Evolutionary conservation across 2,329 filamentous ascomycete genomes (phyloP).

Genomic region (Neofusicoccum ribis): DNA sequence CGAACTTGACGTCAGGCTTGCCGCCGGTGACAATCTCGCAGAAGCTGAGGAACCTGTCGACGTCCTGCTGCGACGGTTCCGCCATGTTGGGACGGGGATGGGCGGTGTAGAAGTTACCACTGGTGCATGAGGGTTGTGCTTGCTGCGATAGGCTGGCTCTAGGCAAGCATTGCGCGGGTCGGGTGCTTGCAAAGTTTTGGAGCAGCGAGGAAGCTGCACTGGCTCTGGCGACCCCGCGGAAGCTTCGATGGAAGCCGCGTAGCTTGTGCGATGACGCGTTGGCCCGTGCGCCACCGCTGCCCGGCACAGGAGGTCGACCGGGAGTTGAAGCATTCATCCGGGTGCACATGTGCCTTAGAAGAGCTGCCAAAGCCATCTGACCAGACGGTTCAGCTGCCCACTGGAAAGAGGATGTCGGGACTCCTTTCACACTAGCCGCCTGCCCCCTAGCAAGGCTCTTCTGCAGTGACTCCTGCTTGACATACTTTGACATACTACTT

Average conservation of each 20-base stretch:
- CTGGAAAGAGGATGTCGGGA: no score
- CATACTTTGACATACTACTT: no score
- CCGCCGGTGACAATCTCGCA: not conserved
- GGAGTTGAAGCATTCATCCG: no score
- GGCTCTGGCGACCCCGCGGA: not conserved
- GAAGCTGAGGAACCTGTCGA: constrained; percentile 5
- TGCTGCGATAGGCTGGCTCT: not conserved
- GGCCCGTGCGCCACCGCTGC: not conserved
- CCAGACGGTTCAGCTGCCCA: no score
- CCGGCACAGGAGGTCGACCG: no score
- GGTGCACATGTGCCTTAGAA: no score
- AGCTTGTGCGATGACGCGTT: not conserved
- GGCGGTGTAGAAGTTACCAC: not conserved
- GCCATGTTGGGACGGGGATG: constrained; percentile 13
- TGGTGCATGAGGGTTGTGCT: not conserved
- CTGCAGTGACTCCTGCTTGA: no score
- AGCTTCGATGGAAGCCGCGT: not conserved
- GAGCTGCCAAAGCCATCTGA: no score
- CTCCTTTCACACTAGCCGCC: no score
- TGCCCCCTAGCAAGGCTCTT: no score
- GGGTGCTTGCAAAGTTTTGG: not conserved
- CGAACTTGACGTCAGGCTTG: not conserved
- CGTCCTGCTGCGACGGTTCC: constrained; percentile 14
- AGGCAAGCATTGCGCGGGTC: not conserved
- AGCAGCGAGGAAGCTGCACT: not conserved